Conservation (phyloP, 176 grass and related monocot genomes). For the Bothriochloa decipiens region DNA sequence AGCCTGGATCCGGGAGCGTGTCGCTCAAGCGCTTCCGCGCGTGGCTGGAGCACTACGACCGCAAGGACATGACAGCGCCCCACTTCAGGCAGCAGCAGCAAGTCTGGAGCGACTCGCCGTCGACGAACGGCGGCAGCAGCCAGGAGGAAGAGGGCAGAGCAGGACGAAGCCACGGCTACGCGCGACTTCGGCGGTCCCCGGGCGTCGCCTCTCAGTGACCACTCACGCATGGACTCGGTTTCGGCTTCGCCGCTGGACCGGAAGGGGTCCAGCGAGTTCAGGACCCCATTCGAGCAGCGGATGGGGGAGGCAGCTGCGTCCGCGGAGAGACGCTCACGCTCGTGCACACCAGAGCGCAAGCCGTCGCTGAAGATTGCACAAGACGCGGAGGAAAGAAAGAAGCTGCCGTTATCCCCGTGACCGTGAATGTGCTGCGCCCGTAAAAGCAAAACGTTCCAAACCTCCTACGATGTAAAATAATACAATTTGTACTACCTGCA, state of each 20-base stretch:
- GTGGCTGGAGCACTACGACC: conserved; percentile 48
- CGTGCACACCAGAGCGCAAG: background rate
- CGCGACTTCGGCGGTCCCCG: background rate
- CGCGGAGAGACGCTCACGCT: background rate
- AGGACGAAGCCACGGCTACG: background rate
- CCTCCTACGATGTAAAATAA: background rate
- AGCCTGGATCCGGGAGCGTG: conserved; percentile 8
- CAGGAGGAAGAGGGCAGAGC: background rate
- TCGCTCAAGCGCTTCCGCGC: conserved; percentile 35
- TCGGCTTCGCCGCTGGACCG: background rate
- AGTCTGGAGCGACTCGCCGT: background rate
- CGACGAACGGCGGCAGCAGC: background rate
- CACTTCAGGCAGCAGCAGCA: conserved; percentile 32
- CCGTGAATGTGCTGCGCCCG: background rate
- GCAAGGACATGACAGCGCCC: conserved; percentile 32
- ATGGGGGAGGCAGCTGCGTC: background rate
- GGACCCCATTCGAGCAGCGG: conserved; percentile 17
- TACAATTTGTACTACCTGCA: too few relatives aligned
- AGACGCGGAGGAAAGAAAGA: background rate
- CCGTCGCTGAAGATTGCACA: background rate
- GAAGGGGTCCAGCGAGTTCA: background rate
- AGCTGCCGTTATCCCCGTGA: background rate
- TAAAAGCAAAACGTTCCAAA: background rate
- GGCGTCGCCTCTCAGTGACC: background rate
- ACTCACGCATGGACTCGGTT: background rate